phyloP scores from a whole-genome alignment of 441 rosid species.

The Pelargonium australe region DNA sequence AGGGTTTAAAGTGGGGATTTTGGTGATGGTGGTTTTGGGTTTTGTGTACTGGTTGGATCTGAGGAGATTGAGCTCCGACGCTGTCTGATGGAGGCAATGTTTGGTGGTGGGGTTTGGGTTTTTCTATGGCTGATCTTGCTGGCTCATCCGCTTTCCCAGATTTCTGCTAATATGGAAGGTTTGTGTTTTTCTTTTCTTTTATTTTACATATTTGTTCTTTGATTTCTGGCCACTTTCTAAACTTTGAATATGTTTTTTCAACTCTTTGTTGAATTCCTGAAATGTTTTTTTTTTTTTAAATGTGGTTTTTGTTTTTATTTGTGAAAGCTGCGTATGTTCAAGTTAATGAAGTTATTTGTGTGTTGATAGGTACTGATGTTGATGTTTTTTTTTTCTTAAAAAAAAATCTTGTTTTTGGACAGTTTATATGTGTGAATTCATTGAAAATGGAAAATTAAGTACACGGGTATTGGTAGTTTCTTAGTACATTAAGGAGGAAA shows the following conservation, averaged over 20 bases:
- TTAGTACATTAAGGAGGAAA: neutral
- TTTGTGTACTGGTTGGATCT: constrained; percentile 66
- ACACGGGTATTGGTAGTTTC: neutral
- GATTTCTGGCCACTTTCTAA: constrained; percentile 4
- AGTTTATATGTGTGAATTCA: neutral
- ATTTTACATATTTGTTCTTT: constrained; percentile 5
- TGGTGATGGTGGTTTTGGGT: constrained; percentile 36
- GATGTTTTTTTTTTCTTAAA: neutral
- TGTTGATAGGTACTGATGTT: constrained; percentile 7
- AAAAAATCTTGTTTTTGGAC: neutral
- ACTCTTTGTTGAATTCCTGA: constrained; percentile 19
- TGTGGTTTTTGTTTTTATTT: constrained; percentile 1
- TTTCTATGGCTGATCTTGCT: constrained; percentile 43
- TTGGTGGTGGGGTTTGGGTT: constrained; percentile 30
- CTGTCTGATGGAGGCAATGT: constrained; percentile 33
- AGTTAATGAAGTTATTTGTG: constrained; percentile 10
- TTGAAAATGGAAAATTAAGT: neutral
- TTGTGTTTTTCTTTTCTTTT: constrained; percentile 2
- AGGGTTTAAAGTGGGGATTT: constrained; percentile 11
- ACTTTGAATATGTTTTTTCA: constrained; percentile 23
- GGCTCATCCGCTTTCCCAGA: constrained; percentile 39
- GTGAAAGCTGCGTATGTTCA: constrained; percentile 8
- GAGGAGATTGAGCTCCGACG: constrained; percentile 31
- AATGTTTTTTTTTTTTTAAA: constrained; percentile 10
- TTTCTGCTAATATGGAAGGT: constrained; percentile 77